These are phyloP conservation scores for Leptomonas pyrrhocoris DNA, from an alignment of 208 protist genomes.

Conservation along the genomic window DNA sequence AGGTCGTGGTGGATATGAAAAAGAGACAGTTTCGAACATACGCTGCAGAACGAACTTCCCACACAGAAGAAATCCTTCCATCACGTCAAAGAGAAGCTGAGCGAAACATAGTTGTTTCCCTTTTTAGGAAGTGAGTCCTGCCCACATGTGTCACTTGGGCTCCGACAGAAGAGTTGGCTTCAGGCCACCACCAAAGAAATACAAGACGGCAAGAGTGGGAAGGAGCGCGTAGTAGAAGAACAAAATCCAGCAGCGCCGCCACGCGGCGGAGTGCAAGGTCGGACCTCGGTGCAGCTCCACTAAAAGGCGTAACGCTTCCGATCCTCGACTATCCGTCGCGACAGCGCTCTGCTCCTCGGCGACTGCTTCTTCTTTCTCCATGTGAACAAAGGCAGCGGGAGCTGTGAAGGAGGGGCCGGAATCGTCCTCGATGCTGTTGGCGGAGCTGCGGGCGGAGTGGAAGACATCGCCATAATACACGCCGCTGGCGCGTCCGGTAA, in stretches of 20 bases:
- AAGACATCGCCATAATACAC: conserved; percentile 58
- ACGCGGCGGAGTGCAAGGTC: neutral
- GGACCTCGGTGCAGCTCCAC: conserved; percentile 7
- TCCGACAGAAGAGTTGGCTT: neutral
- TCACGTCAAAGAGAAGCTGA: too few species aligned
- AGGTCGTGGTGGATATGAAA: too few species aligned
- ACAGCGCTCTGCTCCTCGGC: too few species aligned
- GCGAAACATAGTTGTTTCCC: too few species aligned
- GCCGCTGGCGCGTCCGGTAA: conserved; percentile 53
- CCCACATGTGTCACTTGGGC: too few species aligned
- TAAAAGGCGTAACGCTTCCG: neutral
- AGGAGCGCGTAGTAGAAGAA: conserved; percentile 24
- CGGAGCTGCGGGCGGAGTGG: conserved; percentile 17
- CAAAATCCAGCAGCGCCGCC: conserved; percentile 21
- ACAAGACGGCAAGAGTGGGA: neutral
- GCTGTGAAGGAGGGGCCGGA: neutral
- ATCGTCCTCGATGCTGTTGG: neutral
- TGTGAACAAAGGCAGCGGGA: too few species aligned
- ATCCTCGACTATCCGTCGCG: too few species aligned
- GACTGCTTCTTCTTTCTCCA: too few species aligned
- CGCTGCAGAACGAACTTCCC: too few species aligned
- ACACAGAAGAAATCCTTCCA: too few species aligned
- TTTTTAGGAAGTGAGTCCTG: too few species aligned
- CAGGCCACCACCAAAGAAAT: neutral
- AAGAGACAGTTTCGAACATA: too few species aligned